A percentile compares a stretch with the other conserved stretches of the same genome.
phyloP scores from a whole-genome alignment of 139 green algal species.

The Diplosphaera chodatii region DNA sequence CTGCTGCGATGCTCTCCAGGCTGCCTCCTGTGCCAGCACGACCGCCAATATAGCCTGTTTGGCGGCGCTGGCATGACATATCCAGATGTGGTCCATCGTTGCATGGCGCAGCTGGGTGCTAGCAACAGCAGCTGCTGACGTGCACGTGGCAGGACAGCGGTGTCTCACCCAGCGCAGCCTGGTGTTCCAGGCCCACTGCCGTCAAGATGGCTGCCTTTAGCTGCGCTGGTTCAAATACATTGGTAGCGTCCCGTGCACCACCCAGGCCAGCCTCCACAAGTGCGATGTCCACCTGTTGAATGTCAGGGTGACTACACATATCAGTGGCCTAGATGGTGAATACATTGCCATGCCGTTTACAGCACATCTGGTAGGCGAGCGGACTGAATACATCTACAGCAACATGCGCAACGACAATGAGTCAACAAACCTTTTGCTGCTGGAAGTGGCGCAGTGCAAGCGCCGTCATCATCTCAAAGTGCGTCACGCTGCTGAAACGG shows the following conservation, averaged over 20 bases:
- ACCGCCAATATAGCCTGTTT: too few relatives aligned
- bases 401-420: too few relatives aligned
- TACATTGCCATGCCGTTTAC: too few relatives aligned
- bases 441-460: slow-evolving; percentile 68
- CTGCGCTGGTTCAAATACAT: slow-evolving; percentile 61
- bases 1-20: slow-evolving; percentile 52
- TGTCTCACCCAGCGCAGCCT: slow-evolving; percentile 59
- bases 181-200: slow-evolving; percentile 54
- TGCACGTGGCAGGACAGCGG: too few relatives aligned
- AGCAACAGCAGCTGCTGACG: too few relatives aligned
- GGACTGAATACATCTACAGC: too few relatives aligned
- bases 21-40: slow-evolving; percentile 30
- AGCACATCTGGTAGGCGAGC: too few relatives aligned
- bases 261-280: slow-evolving; percentile 83
- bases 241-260: slow-evolving; percentile 74
- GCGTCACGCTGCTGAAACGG: slow-evolving; percentile 14
- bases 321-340: too few relatives aligned
- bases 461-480: slow-evolving; percentile 84
- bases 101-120: too few relatives aligned
- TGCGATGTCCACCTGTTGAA: slow-evolving; percentile 62
- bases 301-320: too few relatives aligned
- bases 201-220: slow-evolving; percentile 37
- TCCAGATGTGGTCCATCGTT: too few relatives aligned
- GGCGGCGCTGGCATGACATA: too few relatives aligned
- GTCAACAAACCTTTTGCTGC: slow-evolving; percentile 35